phyloP scores from a whole-genome alignment of 495 filamentous ascomycete species.

The Daldinia vernicosa region DNA sequence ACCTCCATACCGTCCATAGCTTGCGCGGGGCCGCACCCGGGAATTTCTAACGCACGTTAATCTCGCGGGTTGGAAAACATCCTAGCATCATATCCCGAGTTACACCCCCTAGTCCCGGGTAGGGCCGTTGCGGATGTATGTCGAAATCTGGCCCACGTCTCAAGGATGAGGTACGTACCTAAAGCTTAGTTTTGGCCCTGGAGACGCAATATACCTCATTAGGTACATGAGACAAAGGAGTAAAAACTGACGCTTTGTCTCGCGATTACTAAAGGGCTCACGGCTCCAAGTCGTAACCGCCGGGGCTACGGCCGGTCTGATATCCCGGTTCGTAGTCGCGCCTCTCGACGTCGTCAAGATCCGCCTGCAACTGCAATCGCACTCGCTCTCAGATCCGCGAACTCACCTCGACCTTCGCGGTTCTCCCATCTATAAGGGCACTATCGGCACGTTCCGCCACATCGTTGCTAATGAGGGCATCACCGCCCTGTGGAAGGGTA shows the following conservation, averaged over 20 bases:
- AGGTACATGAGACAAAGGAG: neutral
- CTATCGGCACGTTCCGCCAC: conserved; percentile 74
- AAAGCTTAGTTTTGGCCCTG: neutral
- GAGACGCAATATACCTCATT: neutral
- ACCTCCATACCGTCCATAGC: neutral
- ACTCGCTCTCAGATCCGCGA: conserved; percentile 76
- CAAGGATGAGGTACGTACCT: conserved; percentile 84
- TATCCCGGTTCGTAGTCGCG: conserved; percentile 93
- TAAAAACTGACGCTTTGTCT: neutral
- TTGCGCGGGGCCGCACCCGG: neutral
- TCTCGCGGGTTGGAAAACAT: neutral
- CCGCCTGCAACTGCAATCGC: conserved; percentile 88
- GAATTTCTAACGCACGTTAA: neutral
- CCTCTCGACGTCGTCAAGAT: conserved; percentile 97
- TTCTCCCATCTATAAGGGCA: conserved; percentile 81
- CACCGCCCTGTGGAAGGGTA: conserved; percentile 95
- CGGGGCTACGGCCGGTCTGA: conserved; percentile 85
- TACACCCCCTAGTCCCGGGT: conserved; percentile 25
- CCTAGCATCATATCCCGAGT: conserved; percentile 4
- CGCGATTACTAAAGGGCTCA: conserved; percentile 67
- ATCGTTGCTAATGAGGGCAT: conserved; percentile 84
- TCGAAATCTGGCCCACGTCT: conserved; percentile 77
- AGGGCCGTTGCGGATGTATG: conserved; percentile 66
- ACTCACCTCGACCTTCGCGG: conserved; percentile 58
- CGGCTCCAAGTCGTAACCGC: conserved; percentile 81